Evolutionary conservation across 192 early-diverging fungal genomes (phyloP), one percentile per base, ranked within the genome.

Genomic region (Linnemannia exigua): DNA sequence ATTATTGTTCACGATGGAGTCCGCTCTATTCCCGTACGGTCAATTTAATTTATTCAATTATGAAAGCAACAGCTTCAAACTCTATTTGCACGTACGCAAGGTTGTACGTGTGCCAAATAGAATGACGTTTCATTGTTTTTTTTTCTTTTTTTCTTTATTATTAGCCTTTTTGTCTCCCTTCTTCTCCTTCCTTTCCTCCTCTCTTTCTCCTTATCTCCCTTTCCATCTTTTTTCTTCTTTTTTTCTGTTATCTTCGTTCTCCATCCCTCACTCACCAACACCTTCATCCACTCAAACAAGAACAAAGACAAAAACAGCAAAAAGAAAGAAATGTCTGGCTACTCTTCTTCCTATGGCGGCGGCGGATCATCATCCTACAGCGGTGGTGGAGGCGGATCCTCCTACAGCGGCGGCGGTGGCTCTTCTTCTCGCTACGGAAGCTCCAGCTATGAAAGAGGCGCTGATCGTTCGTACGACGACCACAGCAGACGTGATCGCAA

Each of bases 401-500:
- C 82, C 38, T 74, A 67, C 15, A 72, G 75, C 70, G 79, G 79
- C 67, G 73, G 81, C n/a, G 80, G n/a, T n/a, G n/a, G 76, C 25
- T 74, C 33, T 44, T 80, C 78, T 20, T 77, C 79, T 74, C 76
- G 74, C 46, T 46, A 78, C 35, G 77, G 77, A 22, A 67, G 50
- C 37, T 73, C 77, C 67, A 72, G 71, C 37, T 67, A 89, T 38
- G 84, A 89, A 41, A 80, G 91, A 77, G 92, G 93, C 73, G 89
- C 88, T 80, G 92, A 93, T 71, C 89, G 91, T 66, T 90, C 92
- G 19, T 94, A 94, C 52, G 92, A 92, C 50, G 92, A 93, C 48
- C 84, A 89, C 87, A 92, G 93, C 84, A 88, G 93, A 36, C 89
- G 93, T 38, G 93, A 91, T 50, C 92, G 91, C 88, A 93, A 92